phyloP scores from a whole-genome alignment of 192 early-diverging fungal genomes.

The Coemansia sp. region DNA sequence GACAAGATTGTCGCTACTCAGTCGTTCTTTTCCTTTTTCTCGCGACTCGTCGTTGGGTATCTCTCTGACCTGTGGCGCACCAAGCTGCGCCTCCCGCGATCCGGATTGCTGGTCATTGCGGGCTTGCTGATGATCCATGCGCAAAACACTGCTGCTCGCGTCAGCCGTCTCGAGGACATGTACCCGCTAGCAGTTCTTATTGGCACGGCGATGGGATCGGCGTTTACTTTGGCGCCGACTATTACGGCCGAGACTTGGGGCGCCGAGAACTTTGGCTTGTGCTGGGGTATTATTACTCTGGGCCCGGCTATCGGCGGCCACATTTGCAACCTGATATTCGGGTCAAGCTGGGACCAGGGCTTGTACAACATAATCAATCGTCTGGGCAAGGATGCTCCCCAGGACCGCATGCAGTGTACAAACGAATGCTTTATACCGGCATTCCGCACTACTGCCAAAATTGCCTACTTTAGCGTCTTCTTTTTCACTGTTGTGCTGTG shows the following conservation, averaged over 20 bases:
- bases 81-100: slow-evolving; percentile 40
- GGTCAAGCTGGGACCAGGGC: slow-evolving; percentile 59
- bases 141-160: slow-evolving; percentile 26
- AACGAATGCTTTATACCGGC: slow-evolving; percentile 48
- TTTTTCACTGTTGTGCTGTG: slow-evolving; percentile 40
- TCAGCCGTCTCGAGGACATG: slow-evolving; percentile 33
- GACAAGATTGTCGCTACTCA: slow-evolving; percentile 55
- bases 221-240: slow-evolving; percentile 53
- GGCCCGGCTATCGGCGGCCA: slow-evolving; percentile 66
- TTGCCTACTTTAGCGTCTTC: slow-evolving; percentile 29
- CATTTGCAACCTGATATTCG: slow-evolving; percentile 64
- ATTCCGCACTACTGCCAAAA: slow-evolving; percentile 33
- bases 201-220: slow-evolving; percentile 51
- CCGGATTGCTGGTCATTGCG: slow-evolving; percentile 33
- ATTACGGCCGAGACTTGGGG: slow-evolving; percentile 57
- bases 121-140: slow-evolving; percentile 47
- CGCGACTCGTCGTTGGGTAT: slow-evolving; percentile 45
- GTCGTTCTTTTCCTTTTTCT: slow-evolving; percentile 53
- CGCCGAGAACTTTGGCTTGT: slow-evolving; percentile 53
- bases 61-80: slow-evolving; percentile 53
- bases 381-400: slow-evolving; percentile 11
- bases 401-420: slow-evolving; percentile 30
- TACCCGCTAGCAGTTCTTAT: slow-evolving; percentile 36
- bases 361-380: slow-evolving; percentile 20
- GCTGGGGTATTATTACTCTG: slow-evolving; percentile 63